Conservation (phyloP, 2,329 filamentous ascomycete genomes). For the Ophiocordyceps robertsii region DNA sequence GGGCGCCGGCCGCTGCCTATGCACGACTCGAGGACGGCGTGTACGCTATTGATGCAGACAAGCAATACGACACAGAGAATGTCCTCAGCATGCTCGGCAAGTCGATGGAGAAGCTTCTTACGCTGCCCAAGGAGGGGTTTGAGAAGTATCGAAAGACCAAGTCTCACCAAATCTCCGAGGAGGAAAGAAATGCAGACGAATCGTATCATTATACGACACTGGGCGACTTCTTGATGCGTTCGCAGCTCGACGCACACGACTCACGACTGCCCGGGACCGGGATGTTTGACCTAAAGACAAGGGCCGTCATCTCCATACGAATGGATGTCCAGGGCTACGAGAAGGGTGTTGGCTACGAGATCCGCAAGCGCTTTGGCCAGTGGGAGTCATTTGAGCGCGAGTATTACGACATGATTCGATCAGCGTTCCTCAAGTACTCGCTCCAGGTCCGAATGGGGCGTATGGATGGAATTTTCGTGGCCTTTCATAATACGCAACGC, state of each 20-base stretch:
- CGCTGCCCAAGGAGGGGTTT: conserved; percentile 67
- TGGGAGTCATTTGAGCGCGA: conserved; percentile 93
- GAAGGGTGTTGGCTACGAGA: conserved; percentile 74
- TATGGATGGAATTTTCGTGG: conserved; percentile 98
- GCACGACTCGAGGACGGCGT: conserved; percentile 69
- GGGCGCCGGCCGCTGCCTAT: conserved; percentile 68
- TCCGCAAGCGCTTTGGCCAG: conserved; percentile 58
- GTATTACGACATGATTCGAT: conserved; percentile 91
- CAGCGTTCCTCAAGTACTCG: conserved; percentile 92
- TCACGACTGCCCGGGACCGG: conserved; percentile 75
- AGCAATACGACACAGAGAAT: conserved; percentile 74
- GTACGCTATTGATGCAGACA: conserved; percentile 94
- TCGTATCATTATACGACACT: conserved; percentile 78
- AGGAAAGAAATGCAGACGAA: conserved; percentile 59
- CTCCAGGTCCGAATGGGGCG: conserved; percentile 92
- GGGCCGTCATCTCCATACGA: conserved; percentile 80
- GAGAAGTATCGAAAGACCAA: conserved; percentile 66
- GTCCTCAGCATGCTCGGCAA: conserved; percentile 86
- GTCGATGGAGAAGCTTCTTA: conserved; percentile 92
- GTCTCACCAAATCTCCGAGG: conserved; percentile 55
- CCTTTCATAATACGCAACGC: conserved; percentile 85
- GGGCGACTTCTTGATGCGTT: conserved; percentile 85
- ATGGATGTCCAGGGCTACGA: conserved; percentile 69
- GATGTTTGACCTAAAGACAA: conserved; percentile 93
- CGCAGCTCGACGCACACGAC: conserved; percentile 86